Conservation (phyloP, 768 basidiomycete species). For the Pleurotus salmoneostramineus region DNA sequence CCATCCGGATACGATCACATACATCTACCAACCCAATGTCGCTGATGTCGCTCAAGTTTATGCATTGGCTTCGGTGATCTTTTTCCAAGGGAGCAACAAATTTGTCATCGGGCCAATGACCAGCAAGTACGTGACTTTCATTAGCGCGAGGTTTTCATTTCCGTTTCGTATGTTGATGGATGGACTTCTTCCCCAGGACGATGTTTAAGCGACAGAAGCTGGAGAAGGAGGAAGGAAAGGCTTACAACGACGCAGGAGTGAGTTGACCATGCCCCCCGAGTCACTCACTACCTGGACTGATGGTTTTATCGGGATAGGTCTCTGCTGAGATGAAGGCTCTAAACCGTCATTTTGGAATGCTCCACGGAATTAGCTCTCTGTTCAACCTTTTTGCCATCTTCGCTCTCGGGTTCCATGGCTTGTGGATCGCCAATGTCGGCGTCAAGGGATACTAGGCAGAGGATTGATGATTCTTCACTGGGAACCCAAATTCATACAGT, state of each 20-base stretch:
- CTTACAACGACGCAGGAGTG: slow-evolving; percentile 63
- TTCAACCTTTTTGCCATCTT: slow-evolving; percentile 61
- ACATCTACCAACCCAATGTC: slow-evolving; percentile 40
- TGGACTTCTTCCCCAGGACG: slow-evolving; percentile 35
- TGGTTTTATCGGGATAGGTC: slow-evolving; percentile 32
- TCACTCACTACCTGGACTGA: slow-evolving; percentile 4
- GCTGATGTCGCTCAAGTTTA: slow-evolving; percentile 68
- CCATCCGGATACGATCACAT: slow-evolving; percentile 50
- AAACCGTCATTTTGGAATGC: slow-evolving; percentile 58
- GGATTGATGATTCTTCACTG: no score
- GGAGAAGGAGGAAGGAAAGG: slow-evolving; percentile 73
- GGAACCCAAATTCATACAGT: no score
- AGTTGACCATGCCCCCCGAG: slow-evolving; percentile 16
- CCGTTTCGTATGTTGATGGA: not conserved
- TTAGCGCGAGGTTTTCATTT: not conserved
- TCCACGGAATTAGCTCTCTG: slow-evolving; percentile 69
- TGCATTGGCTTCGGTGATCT: slow-evolving; percentile 40
- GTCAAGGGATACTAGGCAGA: slow-evolving; percentile 31
- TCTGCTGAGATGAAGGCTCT: slow-evolving; percentile 67
- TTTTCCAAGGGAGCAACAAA: slow-evolving; percentile 57
- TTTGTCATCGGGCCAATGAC: slow-evolving; percentile 71
- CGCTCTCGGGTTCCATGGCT: slow-evolving; percentile 61
- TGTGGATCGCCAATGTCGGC: slow-evolving; percentile 63
- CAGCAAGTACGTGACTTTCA: slow-evolving; percentile 47
- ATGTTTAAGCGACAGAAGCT: slow-evolving; percentile 71